These are phyloP conservation scores for Penicillium dipodomyicola DNA, from an alignment of 495 filamentous ascomycete species.

Conservation along the genomic window DNA sequence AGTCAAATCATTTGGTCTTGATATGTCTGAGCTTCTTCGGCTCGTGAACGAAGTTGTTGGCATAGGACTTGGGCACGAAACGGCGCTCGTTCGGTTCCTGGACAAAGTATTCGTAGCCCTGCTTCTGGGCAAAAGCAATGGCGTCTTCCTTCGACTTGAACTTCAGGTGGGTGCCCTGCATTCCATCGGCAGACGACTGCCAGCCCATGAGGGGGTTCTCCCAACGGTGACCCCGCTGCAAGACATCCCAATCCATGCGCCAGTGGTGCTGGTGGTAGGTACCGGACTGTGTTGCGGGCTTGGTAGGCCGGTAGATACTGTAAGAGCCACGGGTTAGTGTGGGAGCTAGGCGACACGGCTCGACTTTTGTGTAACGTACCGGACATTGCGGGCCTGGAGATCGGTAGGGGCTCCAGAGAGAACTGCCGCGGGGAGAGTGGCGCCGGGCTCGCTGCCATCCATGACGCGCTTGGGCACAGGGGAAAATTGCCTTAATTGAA, in stretches of 20 bases:
- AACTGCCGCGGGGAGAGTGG: constrained; percentile 72
- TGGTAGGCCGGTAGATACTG: constrained; percentile 86
- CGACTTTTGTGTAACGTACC: constrained; percentile 51
- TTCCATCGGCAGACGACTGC: constrained; percentile 89
- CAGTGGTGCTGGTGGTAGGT: constrained; percentile 77
- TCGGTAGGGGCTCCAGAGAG: constrained; percentile 92
- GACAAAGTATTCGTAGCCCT: constrained; percentile 98
- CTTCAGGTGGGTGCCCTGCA: constrained; percentile 87
- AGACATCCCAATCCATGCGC: constrained; percentile 98
- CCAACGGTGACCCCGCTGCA: constrained; percentile 87
- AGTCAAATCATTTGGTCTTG: constrained; percentile 73
- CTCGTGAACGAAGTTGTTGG: constrained; percentile 89
- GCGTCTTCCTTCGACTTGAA: constrained; percentile 96
- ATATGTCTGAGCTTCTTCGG: constrained; percentile 86
- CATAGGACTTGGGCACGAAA: constrained; percentile 88
- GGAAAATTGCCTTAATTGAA: constrained; percentile 67
- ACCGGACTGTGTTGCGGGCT: constrained; percentile 92
- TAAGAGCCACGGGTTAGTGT: constrained; percentile 23
- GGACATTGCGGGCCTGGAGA: constrained; percentile 86
- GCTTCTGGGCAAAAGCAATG: constrained; percentile 93
- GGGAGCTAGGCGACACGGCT: not conserved
- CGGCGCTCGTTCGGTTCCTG: constrained; percentile 91
- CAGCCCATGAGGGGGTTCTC: constrained; percentile 98
- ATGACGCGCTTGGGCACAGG: constrained; percentile 84
- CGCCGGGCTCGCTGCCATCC: constrained; percentile 83